phyloP scores from a whole-genome alignment of 2,329 filamentous ascomycete species.

The Aspergillus spinulosporus region DNA sequence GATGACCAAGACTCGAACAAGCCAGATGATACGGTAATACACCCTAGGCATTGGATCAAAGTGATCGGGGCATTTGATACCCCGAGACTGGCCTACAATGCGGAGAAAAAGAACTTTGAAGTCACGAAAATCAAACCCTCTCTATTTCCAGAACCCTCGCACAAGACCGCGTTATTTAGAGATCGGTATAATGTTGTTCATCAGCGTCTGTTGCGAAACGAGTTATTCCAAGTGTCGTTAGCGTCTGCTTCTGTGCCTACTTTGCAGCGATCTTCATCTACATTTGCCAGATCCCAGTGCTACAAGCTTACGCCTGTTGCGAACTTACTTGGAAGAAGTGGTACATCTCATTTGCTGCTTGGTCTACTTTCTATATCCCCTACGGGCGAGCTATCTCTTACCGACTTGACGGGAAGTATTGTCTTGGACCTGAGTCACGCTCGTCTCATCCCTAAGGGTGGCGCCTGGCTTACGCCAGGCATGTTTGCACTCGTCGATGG shows the following conservation, averaged over 20 bases:
- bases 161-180: slow-evolving; percentile 83
- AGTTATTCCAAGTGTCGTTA: slow-evolving; percentile 85
- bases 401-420: slow-evolving; percentile 86
- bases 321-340: slow-evolving; percentile 73
- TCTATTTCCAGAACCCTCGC: slow-evolving; percentile 71
- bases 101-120: slow-evolving; percentile 84
- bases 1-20: slow-evolving; percentile 55
- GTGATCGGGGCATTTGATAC: slow-evolving; percentile 83
- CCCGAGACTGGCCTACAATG: slow-evolving; percentile 57
- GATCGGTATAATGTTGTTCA: slow-evolving; percentile 91
- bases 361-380: slow-evolving; percentile 80
- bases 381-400: slow-evolving; percentile 77
- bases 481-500: slow-evolving; percentile 96
- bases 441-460: slow-evolving; percentile 76
- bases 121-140: slow-evolving; percentile 66
- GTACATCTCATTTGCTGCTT: slow-evolving; percentile 80
- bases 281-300: slow-evolving; percentile 59
- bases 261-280: slow-evolving; percentile 60
- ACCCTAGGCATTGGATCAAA: slow-evolving; percentile 80
- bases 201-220: slow-evolving; percentile 87
- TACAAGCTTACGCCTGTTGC: slow-evolving; percentile 89
- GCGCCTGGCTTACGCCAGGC: slow-evolving; percentile 88
- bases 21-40: slow-evolving; percentile 62
- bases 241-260: slow-evolving; percentile 59
- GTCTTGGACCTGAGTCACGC: slow-evolving; percentile 79